These are phyloP conservation scores for Pyrenula massariospora DNA, from an alignment of 495 filamentous ascomycete species.

Conservation along the genomic window DNA sequence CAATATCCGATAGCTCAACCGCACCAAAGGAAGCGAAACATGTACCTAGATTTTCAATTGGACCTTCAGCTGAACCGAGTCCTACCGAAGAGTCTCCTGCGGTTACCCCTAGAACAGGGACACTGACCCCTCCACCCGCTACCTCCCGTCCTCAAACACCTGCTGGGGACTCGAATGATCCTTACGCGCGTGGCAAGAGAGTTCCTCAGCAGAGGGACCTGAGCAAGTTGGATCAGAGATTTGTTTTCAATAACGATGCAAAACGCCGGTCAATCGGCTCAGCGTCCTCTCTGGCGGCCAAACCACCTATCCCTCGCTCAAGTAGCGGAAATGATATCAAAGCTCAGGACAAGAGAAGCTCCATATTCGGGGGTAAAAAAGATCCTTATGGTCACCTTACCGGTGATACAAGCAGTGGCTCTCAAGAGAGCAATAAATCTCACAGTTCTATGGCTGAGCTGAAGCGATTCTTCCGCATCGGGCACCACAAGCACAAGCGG, in stretches of 20 bases:
- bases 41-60: constrained; percentile 61
- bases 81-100: constrained; percentile 40
- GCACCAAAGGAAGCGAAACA: constrained; percentile 38
- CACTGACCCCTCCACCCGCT: constrained; percentile 41
- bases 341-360: constrained; percentile 28
- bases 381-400: constrained; percentile 30
- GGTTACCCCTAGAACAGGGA: constrained; percentile 41
- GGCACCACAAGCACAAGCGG: constrained; percentile 55
- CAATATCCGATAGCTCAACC: constrained; percentile 31
- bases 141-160: constrained; percentile 65
- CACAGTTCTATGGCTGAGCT: constrained; percentile 89
- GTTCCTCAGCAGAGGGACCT: constrained; percentile 58
- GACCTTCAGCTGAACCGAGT: constrained; percentile 41
- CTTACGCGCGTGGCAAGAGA: constrained; percentile 74
- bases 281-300: neutral
- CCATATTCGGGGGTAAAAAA: constrained; percentile 35
- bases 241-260: constrained; percentile 63
- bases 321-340: constrained; percentile 36
- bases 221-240: constrained; percentile 66
- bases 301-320: constrained; percentile 20
- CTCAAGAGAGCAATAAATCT: constrained; percentile 33
- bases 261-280: constrained; percentile 27
- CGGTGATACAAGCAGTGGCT: constrained; percentile 28
- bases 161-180: constrained; percentile 72
- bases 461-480: constrained; percentile 81